Percentiles rank a stretch among this genome's conserved stretches.
These are phyloP conservation scores for Pascua sp. DNA, from an alignment of 1,284 basidiomycete genomes.

Conservation along the genomic window DNA sequence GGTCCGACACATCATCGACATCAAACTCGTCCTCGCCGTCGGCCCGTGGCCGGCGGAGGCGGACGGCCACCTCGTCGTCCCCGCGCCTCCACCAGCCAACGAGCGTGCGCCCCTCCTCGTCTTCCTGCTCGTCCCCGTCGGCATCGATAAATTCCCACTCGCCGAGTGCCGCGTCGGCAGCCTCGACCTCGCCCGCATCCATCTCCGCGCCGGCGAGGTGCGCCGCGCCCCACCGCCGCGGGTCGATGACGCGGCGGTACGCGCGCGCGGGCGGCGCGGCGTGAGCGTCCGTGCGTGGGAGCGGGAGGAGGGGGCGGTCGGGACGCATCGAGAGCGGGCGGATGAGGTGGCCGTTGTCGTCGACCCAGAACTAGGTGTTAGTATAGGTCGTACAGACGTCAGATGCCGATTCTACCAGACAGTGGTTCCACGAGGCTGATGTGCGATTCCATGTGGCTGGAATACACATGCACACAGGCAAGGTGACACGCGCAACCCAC, in stretches of 20 bases:
- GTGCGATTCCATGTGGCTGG: too few relatives aligned
- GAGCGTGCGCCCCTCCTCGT: constrained; percentile 12
- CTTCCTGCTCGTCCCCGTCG: constrained; percentile 7
- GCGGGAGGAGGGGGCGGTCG: constrained; percentile 28
- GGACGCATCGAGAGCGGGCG: constrained; percentile 41
- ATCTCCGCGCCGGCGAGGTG: constrained; percentile 15
- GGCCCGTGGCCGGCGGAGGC: constrained; percentile 1
- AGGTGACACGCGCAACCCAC: too few relatives aligned
- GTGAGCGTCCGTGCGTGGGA: background rate
- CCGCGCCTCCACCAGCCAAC: constrained; percentile 12
- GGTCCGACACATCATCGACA: constrained; percentile 1
- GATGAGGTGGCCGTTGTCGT: constrained; percentile 29
- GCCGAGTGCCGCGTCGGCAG: background rate
- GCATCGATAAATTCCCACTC: constrained; percentile 12
- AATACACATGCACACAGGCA: too few relatives aligned
- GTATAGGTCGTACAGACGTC: background rate
- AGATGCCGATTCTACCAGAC: too few relatives aligned
- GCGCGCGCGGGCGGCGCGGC: constrained; percentile 18
- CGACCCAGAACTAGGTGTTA: constrained; percentile 37
- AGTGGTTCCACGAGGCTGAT: too few relatives aligned
- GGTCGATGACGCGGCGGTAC: constrained; percentile 35
- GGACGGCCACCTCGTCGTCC: constrained; percentile 3
- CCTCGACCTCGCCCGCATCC: constrained; percentile 2
- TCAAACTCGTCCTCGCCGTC: constrained; percentile 2
- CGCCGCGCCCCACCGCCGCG: constrained; percentile 20